These are phyloP conservation scores for Hortaea werneckii DNA, from an alignment of 2,329 filamentous ascomycete species.

Conservation along the genomic window DNA sequence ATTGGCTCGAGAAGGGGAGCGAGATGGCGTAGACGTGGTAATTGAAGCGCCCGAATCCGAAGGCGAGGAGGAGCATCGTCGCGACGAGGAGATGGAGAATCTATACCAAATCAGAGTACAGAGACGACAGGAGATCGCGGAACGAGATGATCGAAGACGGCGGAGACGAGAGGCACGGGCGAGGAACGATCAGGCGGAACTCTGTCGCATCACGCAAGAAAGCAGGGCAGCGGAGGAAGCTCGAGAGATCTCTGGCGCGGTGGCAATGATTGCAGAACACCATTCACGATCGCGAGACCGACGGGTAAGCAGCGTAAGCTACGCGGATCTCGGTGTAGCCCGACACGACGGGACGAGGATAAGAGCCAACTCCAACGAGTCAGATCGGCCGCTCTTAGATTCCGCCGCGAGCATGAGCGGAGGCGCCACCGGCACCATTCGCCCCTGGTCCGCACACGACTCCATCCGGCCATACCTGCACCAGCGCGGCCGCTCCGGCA, in stretches of 20 bases:
- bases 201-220: conserved; percentile 53
- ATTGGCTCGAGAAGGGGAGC: conserved; percentile 78
- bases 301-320: conserved; percentile 64
- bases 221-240: conserved; percentile 42
- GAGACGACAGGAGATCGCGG: conserved; percentile 62
- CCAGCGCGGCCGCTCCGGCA: conserved; percentile 33
- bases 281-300: conserved; percentile 53
- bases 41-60: conserved; percentile 72
- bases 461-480: conserved; percentile 22
- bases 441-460: conserved; percentile 20
- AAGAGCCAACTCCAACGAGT: conserved; percentile 62
- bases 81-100: conserved; percentile 86
- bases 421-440: conserved; percentile 13
- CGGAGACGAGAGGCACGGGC: conserved; percentile 61
- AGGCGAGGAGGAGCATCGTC: conserved; percentile 66
- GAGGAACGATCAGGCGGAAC: conserved; percentile 56
- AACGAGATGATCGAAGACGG: conserved; percentile 65
- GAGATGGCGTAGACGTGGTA: conserved; percentile 83
- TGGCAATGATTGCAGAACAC: conserved; percentile 47
- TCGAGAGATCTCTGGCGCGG: conserved; percentile 27
- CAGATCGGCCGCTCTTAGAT: conserved; percentile 62
- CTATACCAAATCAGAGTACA: conserved; percentile 80
- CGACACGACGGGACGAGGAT: conserved; percentile 68
- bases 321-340: conserved; percentile 65
- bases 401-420: conserved; percentile 55